Percentiles rank a stretch among this genome's conserved stretches.
phyloP scores from a whole-genome alignment of 1,284 basidiomycete genomes.

The Pterula multifida region DNA sequence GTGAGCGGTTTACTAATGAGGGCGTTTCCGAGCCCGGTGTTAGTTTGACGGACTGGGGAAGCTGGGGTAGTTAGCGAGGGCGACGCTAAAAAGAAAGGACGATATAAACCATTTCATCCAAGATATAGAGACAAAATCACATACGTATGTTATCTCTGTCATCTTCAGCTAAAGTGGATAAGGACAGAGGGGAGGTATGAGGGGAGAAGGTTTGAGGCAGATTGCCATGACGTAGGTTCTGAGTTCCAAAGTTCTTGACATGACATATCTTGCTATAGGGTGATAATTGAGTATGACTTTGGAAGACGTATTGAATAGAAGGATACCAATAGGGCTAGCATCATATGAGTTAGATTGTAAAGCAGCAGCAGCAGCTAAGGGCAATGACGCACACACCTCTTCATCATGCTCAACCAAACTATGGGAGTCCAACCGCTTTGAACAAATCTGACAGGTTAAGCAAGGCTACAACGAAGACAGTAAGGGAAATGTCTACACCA shows the following conservation, averaged over 20 bases:
- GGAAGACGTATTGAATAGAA: neutral
- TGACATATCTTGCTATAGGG: constrained; percentile 63
- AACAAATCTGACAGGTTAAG: constrained; percentile 56
- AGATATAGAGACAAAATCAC: no score
- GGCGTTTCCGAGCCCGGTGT: constrained; percentile 1
- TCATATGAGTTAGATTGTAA: constrained; percentile 7
- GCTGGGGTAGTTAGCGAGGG: neutral
- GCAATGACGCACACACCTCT: constrained; percentile 33
- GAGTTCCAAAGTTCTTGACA: constrained; percentile 57
- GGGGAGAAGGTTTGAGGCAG: constrained; percentile 33
- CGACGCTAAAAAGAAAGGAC: no score
- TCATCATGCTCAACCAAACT: constrained; percentile 66
- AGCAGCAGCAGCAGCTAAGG: constrained; percentile 2
- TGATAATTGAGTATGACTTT: constrained; percentile 6
- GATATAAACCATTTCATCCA: no score
- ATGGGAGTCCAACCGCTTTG: constrained; percentile 62
- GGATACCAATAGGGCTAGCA: constrained; percentile 51
- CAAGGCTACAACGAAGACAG: constrained; percentile 37
- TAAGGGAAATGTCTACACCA: constrained; percentile 4
- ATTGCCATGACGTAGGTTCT: constrained; percentile 63
- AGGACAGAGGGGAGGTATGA: constrained; percentile 13
- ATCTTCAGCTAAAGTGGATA: no score
- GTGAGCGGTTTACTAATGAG: constrained; percentile 18
- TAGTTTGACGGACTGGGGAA: neutral
- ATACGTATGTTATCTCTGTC: no score